Percentiles rank a stretch among this genome's conserved stretches.
Conservation (phyloP, 2,329 filamentous ascomycete species). For the Amauroascus niger region DNA sequence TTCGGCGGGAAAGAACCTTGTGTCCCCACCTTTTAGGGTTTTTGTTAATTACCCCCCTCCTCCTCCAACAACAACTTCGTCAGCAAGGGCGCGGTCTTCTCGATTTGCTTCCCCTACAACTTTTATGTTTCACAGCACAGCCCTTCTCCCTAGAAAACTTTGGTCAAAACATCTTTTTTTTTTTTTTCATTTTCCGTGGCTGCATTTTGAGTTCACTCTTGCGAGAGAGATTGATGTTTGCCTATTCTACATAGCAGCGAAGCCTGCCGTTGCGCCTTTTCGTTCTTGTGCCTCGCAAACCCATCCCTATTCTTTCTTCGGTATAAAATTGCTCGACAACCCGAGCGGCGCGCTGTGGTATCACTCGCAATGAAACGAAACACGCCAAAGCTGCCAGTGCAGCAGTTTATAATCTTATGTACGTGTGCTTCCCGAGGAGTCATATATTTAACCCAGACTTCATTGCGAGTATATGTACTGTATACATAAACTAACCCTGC, state of each 20-base stretch:
- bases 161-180: no score
- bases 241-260: neutral
- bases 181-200: no score
- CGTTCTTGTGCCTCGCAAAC: neutral
- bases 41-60: no score
- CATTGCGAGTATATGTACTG: no score
- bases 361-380: neutral
- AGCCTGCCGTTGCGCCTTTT: neutral
- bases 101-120: no score
- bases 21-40: no score
- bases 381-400: slow-evolving; percentile 54
- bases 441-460: neutral
- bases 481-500: neutral
- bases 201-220: no score
- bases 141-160: no score
- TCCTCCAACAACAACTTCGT: neutral
- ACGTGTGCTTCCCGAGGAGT: slow-evolving; percentile 25
- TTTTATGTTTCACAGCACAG: no score
- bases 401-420: slow-evolving; percentile 72
- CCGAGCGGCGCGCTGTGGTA: neutral
- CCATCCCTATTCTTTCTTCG: neutral
- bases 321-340: neutral
- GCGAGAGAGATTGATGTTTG: neutral
- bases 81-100: neutral
- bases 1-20: neutral